These are phyloP conservation scores for Chloromonas sp. DNA, from an alignment of 163 green algal genomes.

Conservation along the genomic window DNA sequence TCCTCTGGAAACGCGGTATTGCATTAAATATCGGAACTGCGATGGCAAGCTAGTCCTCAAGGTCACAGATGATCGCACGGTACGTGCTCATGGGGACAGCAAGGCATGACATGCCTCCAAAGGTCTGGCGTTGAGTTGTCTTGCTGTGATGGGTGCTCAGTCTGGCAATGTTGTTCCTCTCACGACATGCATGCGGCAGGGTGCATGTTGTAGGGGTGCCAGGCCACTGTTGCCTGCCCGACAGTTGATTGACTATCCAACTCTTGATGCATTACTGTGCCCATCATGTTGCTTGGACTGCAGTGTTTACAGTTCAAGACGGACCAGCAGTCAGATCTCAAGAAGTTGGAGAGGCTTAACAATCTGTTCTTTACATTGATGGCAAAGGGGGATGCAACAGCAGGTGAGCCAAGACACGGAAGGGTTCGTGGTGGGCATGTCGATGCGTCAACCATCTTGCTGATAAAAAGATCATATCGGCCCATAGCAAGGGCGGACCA, in stretches of 20 bases:
- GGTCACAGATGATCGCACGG: slow-evolving; percentile 72
- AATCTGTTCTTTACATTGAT: slow-evolving; percentile 72
- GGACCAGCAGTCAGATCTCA: slow-evolving; percentile 80
- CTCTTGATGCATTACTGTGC: not conserved
- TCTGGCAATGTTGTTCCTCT: not conserved
- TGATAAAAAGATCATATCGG: too few relatives aligned
- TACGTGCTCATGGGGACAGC: slow-evolving; percentile 1
- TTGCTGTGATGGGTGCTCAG: not conserved
- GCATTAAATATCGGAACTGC: slow-evolving; percentile 79
- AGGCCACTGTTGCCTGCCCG: too few relatives aligned
- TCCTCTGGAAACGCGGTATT: slow-evolving; percentile 74
- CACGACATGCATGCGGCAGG: not conserved
- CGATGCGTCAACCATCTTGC: too few relatives aligned
- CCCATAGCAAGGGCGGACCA: too few relatives aligned
- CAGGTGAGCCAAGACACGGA: not conserved
- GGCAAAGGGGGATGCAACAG: not conserved
- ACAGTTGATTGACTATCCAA: too few relatives aligned
- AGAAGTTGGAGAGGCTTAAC: slow-evolving; percentile 85
- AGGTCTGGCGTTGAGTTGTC: not conserved
- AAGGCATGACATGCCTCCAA: not conserved
- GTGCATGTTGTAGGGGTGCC: not conserved
- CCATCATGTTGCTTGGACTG: not conserved
- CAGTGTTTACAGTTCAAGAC: slow-evolving; percentile 90
- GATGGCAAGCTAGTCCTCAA: slow-evolving; percentile 81
- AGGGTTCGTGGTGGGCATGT: too few relatives aligned